A percentile compares a stretch with the other conserved stretches of the same genome.
Evolutionary conservation across 306 rosid genomes (phyloP).

Genomic region (Ormosia semicastrata): DNA sequence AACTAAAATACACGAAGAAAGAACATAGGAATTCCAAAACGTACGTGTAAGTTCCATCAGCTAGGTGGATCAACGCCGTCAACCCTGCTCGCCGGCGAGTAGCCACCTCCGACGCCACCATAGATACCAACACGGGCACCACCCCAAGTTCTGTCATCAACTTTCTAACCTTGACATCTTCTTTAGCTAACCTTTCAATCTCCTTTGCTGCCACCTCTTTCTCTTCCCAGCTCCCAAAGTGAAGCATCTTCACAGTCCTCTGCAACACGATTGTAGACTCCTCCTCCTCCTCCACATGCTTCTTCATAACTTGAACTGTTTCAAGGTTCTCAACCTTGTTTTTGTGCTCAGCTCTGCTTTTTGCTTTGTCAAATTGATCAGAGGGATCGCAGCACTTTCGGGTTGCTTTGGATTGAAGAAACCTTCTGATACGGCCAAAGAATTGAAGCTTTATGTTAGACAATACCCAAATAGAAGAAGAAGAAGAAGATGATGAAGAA

Average conservation of each 20-base stretch:
- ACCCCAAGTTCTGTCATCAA: conserved; percentile 79
- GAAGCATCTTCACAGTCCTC: conserved; percentile 84
- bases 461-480: conserved; percentile 60
- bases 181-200: conserved; percentile 63
- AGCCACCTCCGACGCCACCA: conserved; percentile 56
- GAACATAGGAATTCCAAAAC: conserved; percentile 15
- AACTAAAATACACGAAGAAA: not conserved
- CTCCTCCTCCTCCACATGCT: conserved; percentile 24
- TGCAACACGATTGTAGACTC: conserved; percentile 45
- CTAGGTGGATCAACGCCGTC: conserved; percentile 61
- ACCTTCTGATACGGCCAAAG: conserved; percentile 63
- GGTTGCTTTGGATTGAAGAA: conserved; percentile 59
- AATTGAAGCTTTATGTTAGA: conserved; percentile 69
- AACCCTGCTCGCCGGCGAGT: conserved; percentile 48
- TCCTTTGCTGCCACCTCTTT: conserved; percentile 70
- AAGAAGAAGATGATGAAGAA: conserved; percentile 37
- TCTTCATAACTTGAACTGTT: conserved; percentile 32
- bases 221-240: conserved; percentile 89
- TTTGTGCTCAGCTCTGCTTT: conserved; percentile 1
- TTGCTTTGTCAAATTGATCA: conserved; percentile 27
- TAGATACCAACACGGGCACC: conserved; percentile 75
- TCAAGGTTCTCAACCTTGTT: conserved; percentile 20
- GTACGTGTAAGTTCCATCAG: conserved; percentile 81
- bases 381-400: conserved; percentile 44
- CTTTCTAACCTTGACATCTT: conserved; percentile 63